phyloP scores from a whole-genome alignment of 176 grass and related monocot species.

The Rhynchospora tenuis region DNA sequence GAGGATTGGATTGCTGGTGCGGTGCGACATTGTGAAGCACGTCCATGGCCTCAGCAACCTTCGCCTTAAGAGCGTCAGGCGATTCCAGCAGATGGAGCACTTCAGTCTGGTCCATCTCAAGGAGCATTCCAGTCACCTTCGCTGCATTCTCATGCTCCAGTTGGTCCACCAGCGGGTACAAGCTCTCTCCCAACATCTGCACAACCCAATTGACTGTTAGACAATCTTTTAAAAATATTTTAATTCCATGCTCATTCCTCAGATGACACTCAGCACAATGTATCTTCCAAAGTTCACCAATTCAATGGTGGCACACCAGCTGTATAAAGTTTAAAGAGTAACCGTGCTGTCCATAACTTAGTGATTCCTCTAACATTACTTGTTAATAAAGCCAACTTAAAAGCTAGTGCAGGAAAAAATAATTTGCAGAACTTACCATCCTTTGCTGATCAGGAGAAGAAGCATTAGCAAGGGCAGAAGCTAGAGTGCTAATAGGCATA shows the following conservation, averaged over 20 bases:
- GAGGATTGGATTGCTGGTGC: conserved; percentile 48
- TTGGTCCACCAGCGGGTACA: conserved; percentile 81
- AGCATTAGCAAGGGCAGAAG: conserved; percentile 94
- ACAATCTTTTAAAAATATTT: neutral
- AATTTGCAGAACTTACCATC: conserved; percentile 44
- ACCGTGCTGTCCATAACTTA: neutral
- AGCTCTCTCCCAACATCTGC: conserved; percentile 81
- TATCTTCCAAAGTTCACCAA: neutral
- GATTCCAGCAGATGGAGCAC: conserved; percentile 89
- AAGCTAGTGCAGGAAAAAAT: neutral
- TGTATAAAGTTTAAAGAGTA: neutral
- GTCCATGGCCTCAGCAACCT: conserved; percentile 94
- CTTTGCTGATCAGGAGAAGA: conserved; percentile 85
- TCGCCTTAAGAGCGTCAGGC: conserved; percentile 69
- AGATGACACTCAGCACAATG: neutral
- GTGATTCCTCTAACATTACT: neutral
- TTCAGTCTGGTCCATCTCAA: conserved; percentile 97
- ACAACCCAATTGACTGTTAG: neutral
- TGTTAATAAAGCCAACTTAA: conserved; percentile 2
- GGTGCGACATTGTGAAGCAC: conserved; percentile 68
- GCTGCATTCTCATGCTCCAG: conserved; percentile 74
- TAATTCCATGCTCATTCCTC: neutral
- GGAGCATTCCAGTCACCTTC: conserved; percentile 84
- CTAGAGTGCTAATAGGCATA: conserved; percentile 59
- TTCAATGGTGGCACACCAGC: neutral